Evolutionary conservation across 2,329 filamentous ascomycete genomes (phyloP), one percentile per base, ranked within the genome.

Genomic region (Verticillium albo-atrum): DNA sequence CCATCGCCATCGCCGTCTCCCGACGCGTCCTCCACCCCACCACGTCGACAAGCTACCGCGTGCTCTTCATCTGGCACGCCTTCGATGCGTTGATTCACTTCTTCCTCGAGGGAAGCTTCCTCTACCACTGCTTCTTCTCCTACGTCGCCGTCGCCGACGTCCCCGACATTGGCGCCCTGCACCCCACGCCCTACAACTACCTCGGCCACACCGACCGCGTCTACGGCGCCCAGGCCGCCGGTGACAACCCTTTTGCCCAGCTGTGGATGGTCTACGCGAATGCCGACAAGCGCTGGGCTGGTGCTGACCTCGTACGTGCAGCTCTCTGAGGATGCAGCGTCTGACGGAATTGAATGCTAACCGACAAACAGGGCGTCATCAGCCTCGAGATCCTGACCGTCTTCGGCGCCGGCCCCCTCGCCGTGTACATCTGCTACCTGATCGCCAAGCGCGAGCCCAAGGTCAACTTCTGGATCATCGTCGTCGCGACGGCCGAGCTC

Each of bases 31-130:
- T 85, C 25, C 72, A 88, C 4, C 70, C 75, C 20, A 69, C 78
- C 1, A 79, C 86, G 12, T 75, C 83, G 1, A 71, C 77, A 37
- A 83, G 86, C 56, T 81, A 82, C 59, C 91, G 92, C 62, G 78
- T 90, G 71, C 87, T 97, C 64, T 97, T 97, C 82, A 84, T 96
- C 76, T 97, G 94, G 94, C 93, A 97, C 78, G 83, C 91, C 37
- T 96, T 96, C 77, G 93, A 97, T 74, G 91, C 91, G 32, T 83
- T 97, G 51, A 94, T 93, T 69, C 95, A 99, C 78, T 86, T 96
- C 75, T 80, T 92, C 72, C 89, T 98, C 72, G 94, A 98, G 77
- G 93, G 92, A 58, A 89, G 87, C 68, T 98, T 92, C 75, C 86
- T 97, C 26, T 97, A 92, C 81, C 91, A 96, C 77, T 96, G 91